A percentile compares a stretch with the other conserved stretches of the same genome.
phyloP scores from a whole-genome alignment of 768 basidiomycete genomes.

The Macrolepiota albuminosa region DNA sequence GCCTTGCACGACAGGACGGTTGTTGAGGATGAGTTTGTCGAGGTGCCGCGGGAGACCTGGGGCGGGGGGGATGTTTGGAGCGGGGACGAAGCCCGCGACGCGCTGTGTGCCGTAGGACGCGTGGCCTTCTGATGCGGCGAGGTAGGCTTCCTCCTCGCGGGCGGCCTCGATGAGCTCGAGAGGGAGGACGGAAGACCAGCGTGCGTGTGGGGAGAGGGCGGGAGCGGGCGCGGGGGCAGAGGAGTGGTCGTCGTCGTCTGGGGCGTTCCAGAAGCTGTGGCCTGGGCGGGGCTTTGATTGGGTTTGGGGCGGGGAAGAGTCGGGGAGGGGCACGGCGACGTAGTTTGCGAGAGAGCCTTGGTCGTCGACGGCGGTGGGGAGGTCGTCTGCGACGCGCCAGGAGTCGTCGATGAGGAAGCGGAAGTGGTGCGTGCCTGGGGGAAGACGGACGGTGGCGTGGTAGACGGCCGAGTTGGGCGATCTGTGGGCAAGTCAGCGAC shows the following conservation, averaged over 20 bases:
- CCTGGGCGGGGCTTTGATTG: slow-evolving; percentile 21
- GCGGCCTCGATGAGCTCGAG: slow-evolving; percentile 75
- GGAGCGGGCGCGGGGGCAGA: not conserved
- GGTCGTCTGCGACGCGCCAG: slow-evolving; percentile 73
- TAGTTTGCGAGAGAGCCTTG: slow-evolving; percentile 95
- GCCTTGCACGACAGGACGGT: slow-evolving; percentile 24
- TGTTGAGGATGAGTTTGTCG: slow-evolving; percentile 90
- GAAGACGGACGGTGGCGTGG: slow-evolving; percentile 44
- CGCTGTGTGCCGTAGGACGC: slow-evolving; percentile 11
- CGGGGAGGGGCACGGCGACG: slow-evolving; percentile 56
- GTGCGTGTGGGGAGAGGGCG: slow-evolving; percentile 12
- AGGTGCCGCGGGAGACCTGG: slow-evolving; percentile 86
- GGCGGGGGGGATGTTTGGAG: slow-evolving; percentile 83
- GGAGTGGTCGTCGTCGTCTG: slow-evolving; percentile 25
- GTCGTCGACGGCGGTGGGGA: slow-evolving; percentile 86
- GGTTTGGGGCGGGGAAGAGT: slow-evolving; percentile 24
- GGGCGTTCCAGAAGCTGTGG: slow-evolving; percentile 38
- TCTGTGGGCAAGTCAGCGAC: slow-evolving; percentile 12
- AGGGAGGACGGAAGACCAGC: slow-evolving; percentile 82
- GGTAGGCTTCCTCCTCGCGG: slow-evolving; percentile 76
- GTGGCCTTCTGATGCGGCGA: slow-evolving; percentile 42
- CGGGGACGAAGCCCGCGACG: slow-evolving; percentile 43
- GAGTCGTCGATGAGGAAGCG: slow-evolving; percentile 93
- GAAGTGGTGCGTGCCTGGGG: slow-evolving; percentile 89
- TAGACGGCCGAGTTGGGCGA: slow-evolving; percentile 28